Evolutionary conservation across 2,329 filamentous ascomycete species (phyloP).

Genomic region (Epichloe uncinata): DNA sequence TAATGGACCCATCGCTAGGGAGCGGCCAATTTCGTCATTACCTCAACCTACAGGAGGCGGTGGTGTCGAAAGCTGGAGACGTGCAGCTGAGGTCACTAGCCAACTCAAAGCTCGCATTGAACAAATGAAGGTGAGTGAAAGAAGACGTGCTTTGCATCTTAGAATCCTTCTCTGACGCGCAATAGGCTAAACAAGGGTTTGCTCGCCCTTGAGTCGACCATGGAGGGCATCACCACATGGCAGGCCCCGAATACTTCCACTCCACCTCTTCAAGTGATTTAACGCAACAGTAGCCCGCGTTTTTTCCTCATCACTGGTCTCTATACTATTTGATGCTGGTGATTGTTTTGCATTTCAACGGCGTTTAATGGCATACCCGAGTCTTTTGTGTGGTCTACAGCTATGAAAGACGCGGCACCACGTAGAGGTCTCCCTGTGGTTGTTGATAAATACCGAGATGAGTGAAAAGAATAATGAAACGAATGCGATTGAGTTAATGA

Average conservation of each 20-base stretch:
- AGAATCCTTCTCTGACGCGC: background rate
- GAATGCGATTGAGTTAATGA: slow-evolving; percentile 1
- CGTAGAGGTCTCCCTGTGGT: background rate
- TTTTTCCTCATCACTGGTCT: background rate
- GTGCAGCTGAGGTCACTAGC: slow-evolving; percentile 93
- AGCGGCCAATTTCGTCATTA: slow-evolving; percentile 23
- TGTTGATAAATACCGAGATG: background rate
- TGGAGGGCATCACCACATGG: background rate
- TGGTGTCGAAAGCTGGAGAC: slow-evolving; percentile 75
- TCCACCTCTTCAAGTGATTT: background rate
- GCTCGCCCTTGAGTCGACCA: slow-evolving; percentile 14
- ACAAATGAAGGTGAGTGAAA: slow-evolving; percentile 69
- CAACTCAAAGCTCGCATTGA: slow-evolving; percentile 95
- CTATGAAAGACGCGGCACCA: background rate
- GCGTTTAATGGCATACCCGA: slow-evolving; percentile 22
- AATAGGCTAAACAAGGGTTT: slow-evolving; percentile 17
- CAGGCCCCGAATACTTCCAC: slow-evolving; percentile 1
- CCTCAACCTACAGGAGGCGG: slow-evolving; percentile 21
- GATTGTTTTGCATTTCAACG: slow-evolving; percentile 18
- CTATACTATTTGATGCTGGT: slow-evolving; percentile 1
- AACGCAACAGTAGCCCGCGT: background rate
- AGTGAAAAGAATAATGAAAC: slow-evolving; percentile 1
- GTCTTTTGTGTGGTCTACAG: slow-evolving; percentile 9
- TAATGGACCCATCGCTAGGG: slow-evolving; percentile 13
- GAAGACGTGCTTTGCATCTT: background rate